Base-by-base conservation (phyloP, 129 eudicot genomes). In the Flaveria brownii region DNA sequence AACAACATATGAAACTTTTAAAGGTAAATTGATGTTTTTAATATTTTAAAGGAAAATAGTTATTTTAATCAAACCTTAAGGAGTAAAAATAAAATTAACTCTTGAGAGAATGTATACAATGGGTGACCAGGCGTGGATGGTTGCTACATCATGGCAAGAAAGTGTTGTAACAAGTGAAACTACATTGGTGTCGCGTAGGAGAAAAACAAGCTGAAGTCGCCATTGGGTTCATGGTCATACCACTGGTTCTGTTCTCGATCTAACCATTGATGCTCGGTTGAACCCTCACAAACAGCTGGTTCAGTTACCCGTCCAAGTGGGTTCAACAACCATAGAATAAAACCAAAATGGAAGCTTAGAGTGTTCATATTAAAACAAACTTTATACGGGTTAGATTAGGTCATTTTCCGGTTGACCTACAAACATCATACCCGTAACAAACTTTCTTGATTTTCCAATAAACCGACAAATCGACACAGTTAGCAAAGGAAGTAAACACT, bases 401-500 rank as follows among this genome's bases (percentile, higher is more conserved):
- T 60, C 42, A 28, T 11, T 12, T 60, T n/a, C n/a, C 8, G 41
- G 39, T 26, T 11, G 41, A 61, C 25, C 25, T 10, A 0, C 1
- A 52, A 16, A n/a, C 13, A 12, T 33, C 39, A 36, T 36, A 49
- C 54, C n/a, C n/a, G 17, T 49, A 13, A 49, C 16, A 15, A 49
- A 3, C 6, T n/a, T 52, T 52, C n/a, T 6, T 52, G 22, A n/a
- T 52, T 52, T 16, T 1, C 17, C 25, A 13, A 57, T 9, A 1
- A 25, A 39, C 69, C 54, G 3, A 77, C n/a, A 77, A 67, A 66
- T 45, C 17, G 23, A 65, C 55, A 14, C 51, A 8, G 26, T 47
- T 33, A 61, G 26, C 20, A 15, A 25, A 65, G 51, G 50, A 28
- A 22, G 51, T 30, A 17, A 55, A 64, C 74, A 78, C 15, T 14